A percentile compares a stretch with the other conserved stretches of the same genome.
These are phyloP conservation scores for Pseudocercospora fijiensis DNA, from an alignment of 2,329 filamentous ascomycete genomes.

Conservation along the genomic window DNA sequence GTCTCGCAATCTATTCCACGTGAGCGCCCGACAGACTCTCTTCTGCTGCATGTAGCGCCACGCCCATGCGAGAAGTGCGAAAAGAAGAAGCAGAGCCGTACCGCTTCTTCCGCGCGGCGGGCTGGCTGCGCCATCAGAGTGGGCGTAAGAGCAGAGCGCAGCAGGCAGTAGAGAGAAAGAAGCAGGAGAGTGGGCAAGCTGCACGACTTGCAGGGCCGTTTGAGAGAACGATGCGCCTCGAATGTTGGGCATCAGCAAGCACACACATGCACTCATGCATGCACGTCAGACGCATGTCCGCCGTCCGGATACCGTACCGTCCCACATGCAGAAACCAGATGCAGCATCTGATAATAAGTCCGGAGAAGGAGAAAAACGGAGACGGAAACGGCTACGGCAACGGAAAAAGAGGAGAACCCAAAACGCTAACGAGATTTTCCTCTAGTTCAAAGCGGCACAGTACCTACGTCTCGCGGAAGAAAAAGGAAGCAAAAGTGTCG, in stretches of 20 bases:
- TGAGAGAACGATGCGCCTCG: conserved; percentile 16
- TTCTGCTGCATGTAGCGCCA: conserved; percentile 9
- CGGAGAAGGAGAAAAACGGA: background rate
- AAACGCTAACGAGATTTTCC: conserved; percentile 20
- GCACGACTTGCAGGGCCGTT: conserved; percentile 5
- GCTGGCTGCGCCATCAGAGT: conserved; percentile 3
- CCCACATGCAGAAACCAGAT: background rate
- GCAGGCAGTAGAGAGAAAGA: background rate
- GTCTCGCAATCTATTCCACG: conserved; percentile 21
- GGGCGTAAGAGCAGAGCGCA: conserved; percentile 1
- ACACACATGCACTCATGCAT: conserved; percentile 7
- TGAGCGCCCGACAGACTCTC: conserved; percentile 1
- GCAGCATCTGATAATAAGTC: background rate
- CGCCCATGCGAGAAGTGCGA: background rate
- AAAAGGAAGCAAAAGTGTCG: conserved; percentile 83
- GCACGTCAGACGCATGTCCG: conserved; percentile 24
- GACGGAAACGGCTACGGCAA: too few relatives aligned
- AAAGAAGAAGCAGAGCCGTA: conserved; percentile 3
- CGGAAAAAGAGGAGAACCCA: background rate
- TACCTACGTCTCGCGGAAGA: conserved; percentile 91
- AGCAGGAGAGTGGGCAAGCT: background rate
- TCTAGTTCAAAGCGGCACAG: conserved; percentile 74
- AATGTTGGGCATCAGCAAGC: conserved; percentile 24
- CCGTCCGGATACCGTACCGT: conserved; percentile 7
- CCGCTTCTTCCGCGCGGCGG: conserved; percentile 1